Evolutionary conservation across 177 flowering plant genomes (phyloP).

Genomic region (Tripterygium wilfordii): DNA sequence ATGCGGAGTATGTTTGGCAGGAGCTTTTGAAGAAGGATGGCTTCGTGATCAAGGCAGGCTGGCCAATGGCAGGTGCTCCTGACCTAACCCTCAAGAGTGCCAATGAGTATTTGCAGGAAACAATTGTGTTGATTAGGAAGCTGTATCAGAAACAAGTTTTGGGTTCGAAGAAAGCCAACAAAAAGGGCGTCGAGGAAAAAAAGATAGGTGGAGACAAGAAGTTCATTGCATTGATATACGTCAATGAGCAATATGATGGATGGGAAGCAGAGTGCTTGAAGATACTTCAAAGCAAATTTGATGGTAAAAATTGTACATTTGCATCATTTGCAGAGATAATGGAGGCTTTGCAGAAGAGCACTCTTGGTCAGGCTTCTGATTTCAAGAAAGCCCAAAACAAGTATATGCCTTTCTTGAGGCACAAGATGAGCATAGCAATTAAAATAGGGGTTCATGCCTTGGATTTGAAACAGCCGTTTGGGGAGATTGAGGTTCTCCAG

Average conservation of each 20-base stretch:
- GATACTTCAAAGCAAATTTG: constrained; percentile 56
- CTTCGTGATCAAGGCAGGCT: constrained; percentile 67
- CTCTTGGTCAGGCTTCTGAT: constrained; percentile 38
- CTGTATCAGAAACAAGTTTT: constrained; percentile 62
- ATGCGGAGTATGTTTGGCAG: constrained; percentile 80
- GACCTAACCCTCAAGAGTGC: constrained; percentile 70
- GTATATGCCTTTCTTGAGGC: constrained; percentile 87
- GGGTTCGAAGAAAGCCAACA: constrained; percentile 63
- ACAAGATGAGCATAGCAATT: constrained; percentile 70
- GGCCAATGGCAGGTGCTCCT: constrained; percentile 62
- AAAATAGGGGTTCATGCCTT: constrained; percentile 67
- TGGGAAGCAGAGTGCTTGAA: constrained; percentile 83
- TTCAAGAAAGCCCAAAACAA: constrained; percentile 66
- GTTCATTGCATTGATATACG: constrained; percentile 60
- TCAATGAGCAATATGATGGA: constrained; percentile 75
- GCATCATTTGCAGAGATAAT: constrained; percentile 65
- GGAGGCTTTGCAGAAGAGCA: constrained; percentile 41
- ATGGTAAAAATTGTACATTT: constrained; percentile 32
- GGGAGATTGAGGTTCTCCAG: constrained; percentile 71
- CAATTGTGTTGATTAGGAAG: constrained; percentile 69
- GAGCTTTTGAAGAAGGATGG: constrained; percentile 70
- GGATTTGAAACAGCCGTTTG: constrained; percentile 74
- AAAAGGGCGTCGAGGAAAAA: constrained; percentile 36
- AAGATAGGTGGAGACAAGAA: constrained; percentile 26
- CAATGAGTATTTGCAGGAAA: constrained; percentile 77